phyloP scores from a whole-genome alignment of 108 stramenopile species.

The Bacterosira constricta region DNA sequence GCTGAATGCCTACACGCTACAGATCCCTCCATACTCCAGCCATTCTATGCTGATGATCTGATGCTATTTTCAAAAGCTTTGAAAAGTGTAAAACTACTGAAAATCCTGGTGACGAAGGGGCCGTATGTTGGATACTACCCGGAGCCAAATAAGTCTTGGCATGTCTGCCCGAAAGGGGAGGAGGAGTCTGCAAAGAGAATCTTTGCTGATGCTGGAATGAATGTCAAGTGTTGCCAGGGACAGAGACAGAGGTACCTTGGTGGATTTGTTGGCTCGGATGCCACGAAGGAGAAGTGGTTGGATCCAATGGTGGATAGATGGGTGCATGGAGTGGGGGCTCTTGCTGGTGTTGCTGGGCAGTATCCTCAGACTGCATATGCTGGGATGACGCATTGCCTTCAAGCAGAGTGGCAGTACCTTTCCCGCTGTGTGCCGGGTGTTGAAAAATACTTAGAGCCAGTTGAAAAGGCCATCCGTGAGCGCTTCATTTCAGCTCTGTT shows the following conservation, averaged over 20 bases:
- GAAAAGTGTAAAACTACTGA: too few relatives aligned
- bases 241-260: slow-evolving; percentile 32
- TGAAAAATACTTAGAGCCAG: background rate
- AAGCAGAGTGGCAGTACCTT: slow-evolving; percentile 33
- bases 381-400: slow-evolving; percentile 20
- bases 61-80: too few relatives aligned
- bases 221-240: too few relatives aligned
- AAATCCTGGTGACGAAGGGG: too few relatives aligned
- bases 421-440: slow-evolving; percentile 7
- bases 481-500: slow-evolving; percentile 31
- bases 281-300: slow-evolving; percentile 14
- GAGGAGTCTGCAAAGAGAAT: too few relatives aligned
- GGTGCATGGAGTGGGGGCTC: slow-evolving; percentile 3
- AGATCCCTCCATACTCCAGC: too few relatives aligned
- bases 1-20: too few relatives aligned
- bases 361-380: slow-evolving; percentile 37
- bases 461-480: slow-evolving; percentile 11
- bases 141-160: too few relatives aligned
- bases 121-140: too few relatives aligned
- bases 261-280: slow-evolving; percentile 19
- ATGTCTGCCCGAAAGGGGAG: too few relatives aligned
- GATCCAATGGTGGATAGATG: slow-evolving; percentile 1
- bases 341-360: slow-evolving; percentile 6
- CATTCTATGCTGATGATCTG: too few relatives aligned
- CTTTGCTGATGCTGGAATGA: too few relatives aligned